phyloP scores from a whole-genome alignment of 2,329 filamentous ascomycete genomes.

The Epichloe uncinata region DNA sequence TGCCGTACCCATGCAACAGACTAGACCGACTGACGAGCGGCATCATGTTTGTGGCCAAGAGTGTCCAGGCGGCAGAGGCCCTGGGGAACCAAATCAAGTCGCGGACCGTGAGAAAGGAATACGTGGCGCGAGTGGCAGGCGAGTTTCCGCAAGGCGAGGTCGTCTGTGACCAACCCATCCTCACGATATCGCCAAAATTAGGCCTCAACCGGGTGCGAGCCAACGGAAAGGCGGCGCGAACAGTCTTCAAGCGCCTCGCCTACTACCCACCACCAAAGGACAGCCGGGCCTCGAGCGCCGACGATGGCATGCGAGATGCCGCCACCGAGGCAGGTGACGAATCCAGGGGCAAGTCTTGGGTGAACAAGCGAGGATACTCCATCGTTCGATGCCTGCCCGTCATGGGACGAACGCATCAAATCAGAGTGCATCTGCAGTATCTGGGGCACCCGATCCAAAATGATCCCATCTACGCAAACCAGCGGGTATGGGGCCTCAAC shows the following conservation, averaged over 20 bases:
- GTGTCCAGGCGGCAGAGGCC: conserved; percentile 61
- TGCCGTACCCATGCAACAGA: conserved; percentile 69
- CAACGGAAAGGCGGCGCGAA: conserved; percentile 78
- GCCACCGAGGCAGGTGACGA: conserved; percentile 6
- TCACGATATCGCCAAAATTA: conserved; percentile 88
- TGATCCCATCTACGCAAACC: conserved; percentile 94
- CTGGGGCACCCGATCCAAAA: conserved; percentile 92
- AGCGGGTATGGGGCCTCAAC: conserved; percentile 73
- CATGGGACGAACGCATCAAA: conserved; percentile 87
- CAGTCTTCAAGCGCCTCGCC: conserved; percentile 83
- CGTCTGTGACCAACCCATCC: conserved; percentile 84
- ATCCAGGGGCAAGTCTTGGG: conserved; percentile 23
- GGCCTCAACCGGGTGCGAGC: conserved; percentile 90
- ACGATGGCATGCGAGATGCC: conserved; percentile 1
- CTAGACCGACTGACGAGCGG: conserved; percentile 88
- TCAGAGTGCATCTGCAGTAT: conserved; percentile 89
- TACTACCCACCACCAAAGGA: conserved; percentile 63
- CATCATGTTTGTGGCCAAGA: conserved; percentile 96
- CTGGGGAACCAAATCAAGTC: conserved; percentile 64
- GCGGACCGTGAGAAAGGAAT: conserved; percentile 86
- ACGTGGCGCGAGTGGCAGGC: conserved; percentile 80
- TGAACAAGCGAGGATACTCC: conserved; percentile 66
- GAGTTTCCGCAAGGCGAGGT: conserved; percentile 85
- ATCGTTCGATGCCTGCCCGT: conserved; percentile 89
- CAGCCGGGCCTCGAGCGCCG: conserved; percentile 9